phyloP scores from a whole-genome alignment of 345 rosid species.

The Melastoma malabathricum region DNA sequence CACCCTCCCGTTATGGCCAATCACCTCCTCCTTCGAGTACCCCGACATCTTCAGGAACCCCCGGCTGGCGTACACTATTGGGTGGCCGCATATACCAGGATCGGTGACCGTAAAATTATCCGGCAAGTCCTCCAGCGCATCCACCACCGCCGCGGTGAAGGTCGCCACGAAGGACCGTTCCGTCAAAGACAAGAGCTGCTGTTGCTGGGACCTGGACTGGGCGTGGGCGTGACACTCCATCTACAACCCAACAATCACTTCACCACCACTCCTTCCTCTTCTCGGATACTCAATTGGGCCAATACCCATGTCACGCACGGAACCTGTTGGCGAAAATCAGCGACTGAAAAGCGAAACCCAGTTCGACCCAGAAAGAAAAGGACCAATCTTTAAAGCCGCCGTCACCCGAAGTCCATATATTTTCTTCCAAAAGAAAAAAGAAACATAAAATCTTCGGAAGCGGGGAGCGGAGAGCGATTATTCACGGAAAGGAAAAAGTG shows the following conservation, averaged over 20 bases:
- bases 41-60: slow-evolving; percentile 75
- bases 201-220: slow-evolving; percentile 12
- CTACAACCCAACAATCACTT: not conserved
- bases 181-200: slow-evolving; percentile 36
- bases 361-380: not conserved
- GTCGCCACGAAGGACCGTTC: slow-evolving; percentile 34
- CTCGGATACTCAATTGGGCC: too few relatives aligned
- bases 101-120: slow-evolving; percentile 83
- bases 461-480: too few relatives aligned
- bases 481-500: too few relatives aligned
- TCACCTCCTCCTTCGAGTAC: slow-evolving; percentile 46
- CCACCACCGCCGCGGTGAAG: slow-evolving; percentile 42
- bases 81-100: slow-evolving; percentile 73
- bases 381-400: not conserved
- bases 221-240: not conserved
- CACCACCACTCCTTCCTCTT: too few relatives aligned
- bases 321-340: too few relatives aligned
- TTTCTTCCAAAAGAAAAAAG: not conserved
- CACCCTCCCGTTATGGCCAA: slow-evolving; percentile 65
- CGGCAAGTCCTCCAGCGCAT: slow-evolving; percentile 60
- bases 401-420: slow-evolving; percentile 9
- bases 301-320: too few relatives aligned
- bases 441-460: too few relatives aligned
- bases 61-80: slow-evolving; percentile 72
- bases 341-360: too few relatives aligned